Conservation (phyloP, 2,329 filamentous ascomycete species). For the Chaetomium strumarium region DNA sequence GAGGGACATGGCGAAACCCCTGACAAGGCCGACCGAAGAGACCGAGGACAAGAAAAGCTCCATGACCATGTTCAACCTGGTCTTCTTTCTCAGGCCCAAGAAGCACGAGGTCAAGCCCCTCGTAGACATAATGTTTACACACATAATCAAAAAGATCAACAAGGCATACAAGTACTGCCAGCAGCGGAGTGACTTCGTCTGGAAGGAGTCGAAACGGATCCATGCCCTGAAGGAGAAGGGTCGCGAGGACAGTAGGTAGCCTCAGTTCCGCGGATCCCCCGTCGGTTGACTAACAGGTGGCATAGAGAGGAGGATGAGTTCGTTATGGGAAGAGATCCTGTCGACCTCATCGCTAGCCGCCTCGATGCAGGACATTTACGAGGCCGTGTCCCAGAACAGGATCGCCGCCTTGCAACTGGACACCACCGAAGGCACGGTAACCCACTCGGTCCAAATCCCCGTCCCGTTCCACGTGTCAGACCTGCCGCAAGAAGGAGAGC, state of each 20-base stretch:
- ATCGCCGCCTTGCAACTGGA: conserved; percentile 80
- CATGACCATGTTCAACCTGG: conserved; percentile 97
- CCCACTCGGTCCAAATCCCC: conserved; percentile 59
- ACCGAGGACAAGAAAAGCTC: conserved; percentile 57
- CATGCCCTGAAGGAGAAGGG: conserved; percentile 75
- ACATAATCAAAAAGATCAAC: conserved; percentile 87
- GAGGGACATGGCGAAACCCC: conserved; percentile 27
- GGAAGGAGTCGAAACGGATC: conserved; percentile 82
- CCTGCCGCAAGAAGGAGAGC: conserved; percentile 62
- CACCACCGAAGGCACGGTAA: conserved; percentile 51
- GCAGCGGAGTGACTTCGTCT: conserved; percentile 82
- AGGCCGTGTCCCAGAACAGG: conserved; percentile 73
- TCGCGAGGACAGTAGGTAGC: conserved; percentile 55
- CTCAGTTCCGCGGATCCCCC: background rate
- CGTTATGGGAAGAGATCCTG: conserved; percentile 65
- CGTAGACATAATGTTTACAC: conserved; percentile 71
- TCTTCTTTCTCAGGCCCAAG: conserved; percentile 82
- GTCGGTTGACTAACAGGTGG: conserved; percentile 15
- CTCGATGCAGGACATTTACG: conserved; percentile 76
- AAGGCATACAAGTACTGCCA: conserved; percentile 92
- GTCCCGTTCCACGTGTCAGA: conserved; percentile 65
- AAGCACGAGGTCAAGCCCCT: conserved; percentile 70
- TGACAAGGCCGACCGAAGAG: conserved; percentile 39
- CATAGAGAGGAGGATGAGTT: conserved; percentile 53
- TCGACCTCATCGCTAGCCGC: conserved; percentile 71